phyloP scores from a whole-genome alignment of 352 stramenopile genomes.

The Phytopythium ostracodes region DNA sequence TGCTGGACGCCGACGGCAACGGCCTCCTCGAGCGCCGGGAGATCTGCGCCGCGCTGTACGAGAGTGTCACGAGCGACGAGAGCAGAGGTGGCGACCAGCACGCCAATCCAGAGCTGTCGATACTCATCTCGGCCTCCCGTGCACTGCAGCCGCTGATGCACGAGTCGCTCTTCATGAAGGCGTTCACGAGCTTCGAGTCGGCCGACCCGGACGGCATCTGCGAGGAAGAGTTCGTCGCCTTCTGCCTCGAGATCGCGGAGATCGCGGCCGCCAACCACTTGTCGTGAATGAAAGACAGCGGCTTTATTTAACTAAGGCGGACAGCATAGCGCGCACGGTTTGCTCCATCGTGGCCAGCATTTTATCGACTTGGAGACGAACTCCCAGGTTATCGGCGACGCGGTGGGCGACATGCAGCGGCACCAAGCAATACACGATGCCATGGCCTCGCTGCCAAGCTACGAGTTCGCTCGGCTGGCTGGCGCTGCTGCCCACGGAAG shows the following conservation, averaged over 20 bases:
- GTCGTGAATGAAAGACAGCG: not conserved
- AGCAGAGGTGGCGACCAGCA: not conserved
- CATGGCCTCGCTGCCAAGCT: conserved; percentile 2
- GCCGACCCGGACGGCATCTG: conserved; percentile 53
- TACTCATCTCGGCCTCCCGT: conserved; percentile 36
- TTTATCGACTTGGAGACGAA: not conserved
- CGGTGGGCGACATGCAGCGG: conserved; percentile 8
- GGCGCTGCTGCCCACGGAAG: not conserved
- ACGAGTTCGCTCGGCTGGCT: not conserved
- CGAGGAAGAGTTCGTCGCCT: conserved; percentile 68
- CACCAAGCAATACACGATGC: conserved; percentile 19
- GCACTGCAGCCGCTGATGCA: conserved; percentile 58
- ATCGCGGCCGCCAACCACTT: conserved; percentile 26
- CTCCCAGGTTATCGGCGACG: not conserved
- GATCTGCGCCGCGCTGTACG: conserved; percentile 39
- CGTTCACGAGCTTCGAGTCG: conserved; percentile 58
- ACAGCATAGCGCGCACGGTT: not conserved
- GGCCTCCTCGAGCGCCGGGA: conserved; percentile 62
- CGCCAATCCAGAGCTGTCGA: conserved; percentile 14
- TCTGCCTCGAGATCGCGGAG: conserved; percentile 63
- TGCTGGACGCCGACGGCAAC: conserved; percentile 57
- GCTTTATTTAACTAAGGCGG: not conserved
- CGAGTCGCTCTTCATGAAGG: conserved; percentile 54
- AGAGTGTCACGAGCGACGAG: conserved; percentile 9
- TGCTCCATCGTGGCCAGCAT: not conserved